Evolutionary conservation across 2,329 filamentous ascomycete species (phyloP), one percentile per base, ranked within the genome.

Genomic region (Penicillium crustosum): DNA sequence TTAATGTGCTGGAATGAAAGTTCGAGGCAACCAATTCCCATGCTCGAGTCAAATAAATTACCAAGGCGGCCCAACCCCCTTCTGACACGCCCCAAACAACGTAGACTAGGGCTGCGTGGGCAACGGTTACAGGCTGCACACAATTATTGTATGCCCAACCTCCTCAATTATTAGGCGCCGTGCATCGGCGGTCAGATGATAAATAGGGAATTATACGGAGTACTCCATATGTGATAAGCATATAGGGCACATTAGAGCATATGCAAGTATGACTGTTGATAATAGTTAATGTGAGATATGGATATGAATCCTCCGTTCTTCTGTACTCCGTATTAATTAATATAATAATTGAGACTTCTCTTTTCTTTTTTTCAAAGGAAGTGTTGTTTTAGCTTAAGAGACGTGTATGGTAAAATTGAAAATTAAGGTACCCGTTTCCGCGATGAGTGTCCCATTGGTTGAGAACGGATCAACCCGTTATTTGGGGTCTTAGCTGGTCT

Each of bases 111-210:
- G 31, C 56, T 55, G 39, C 48, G 53, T 51, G 45, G 53, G 44
- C 49, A 41, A 56, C 48, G 53, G 27, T 43, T 25, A 59, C 53
- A 56, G 45, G 47, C 41, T 56, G 44, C 45, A 50, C 31, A 56
- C 31, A 44, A 38, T 42, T 33, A 52, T 51, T 60, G 50, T 58
- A 53, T 61, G 59, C 59, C 59, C 59, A 61, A 61, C 59, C 55
- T 45, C 43, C 49, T 52, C 35, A 57, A 57, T 53, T 53, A 57
- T 57, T 53, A 57, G 55, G 49, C 49, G 55, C 49, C 49, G 36
- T 57, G 55, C 49, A 53, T 57, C 23, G 42, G 52, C 29, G 45
- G 53, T 55, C 55, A 53, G 55, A 57, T 57, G 55, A 54, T 39
- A 33, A 42, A 29, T 48, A 53, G 42, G 50, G 49, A 15, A 29